Percentiles rank a stretch among this genome's conserved stretches.
Conservation (phyloP, 208 protist species). For the Leishmania amazonensis region DNA sequence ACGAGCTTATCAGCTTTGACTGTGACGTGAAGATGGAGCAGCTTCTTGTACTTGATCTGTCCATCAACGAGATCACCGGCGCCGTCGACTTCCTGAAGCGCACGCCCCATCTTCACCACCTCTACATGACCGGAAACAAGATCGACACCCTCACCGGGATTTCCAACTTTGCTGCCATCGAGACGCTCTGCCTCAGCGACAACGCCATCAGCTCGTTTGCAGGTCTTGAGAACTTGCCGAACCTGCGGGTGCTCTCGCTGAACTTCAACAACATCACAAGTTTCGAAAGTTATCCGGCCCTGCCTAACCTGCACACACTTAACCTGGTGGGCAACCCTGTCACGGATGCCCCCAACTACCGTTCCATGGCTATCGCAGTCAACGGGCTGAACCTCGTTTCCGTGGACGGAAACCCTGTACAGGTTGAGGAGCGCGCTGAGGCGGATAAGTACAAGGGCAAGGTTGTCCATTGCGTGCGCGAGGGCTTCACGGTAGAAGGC, state of each 20-base stretch:
- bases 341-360: slow-evolving; percentile 83
- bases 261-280: slow-evolving; percentile 94
- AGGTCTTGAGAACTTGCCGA: slow-evolving; percentile 84
- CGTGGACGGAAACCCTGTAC: slow-evolving; percentile 87
- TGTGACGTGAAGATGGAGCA: slow-evolving; percentile 80
- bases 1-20: slow-evolving; percentile 89
- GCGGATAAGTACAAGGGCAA: slow-evolving; percentile 91
- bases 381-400: slow-evolving; percentile 78
- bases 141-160: slow-evolving; percentile 89
- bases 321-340: slow-evolving; percentile 93
- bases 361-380: slow-evolving; percentile 92
- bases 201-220: slow-evolving; percentile 92
- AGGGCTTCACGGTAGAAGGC: slow-evolving; percentile 91
- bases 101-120: slow-evolving; percentile 84
- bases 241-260: slow-evolving; percentile 90
- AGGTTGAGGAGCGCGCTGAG: slow-evolving; percentile 85
- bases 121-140: slow-evolving; percentile 94
- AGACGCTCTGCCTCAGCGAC: slow-evolving; percentile 92
- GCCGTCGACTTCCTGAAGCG: slow-evolving; percentile 83
- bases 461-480: slow-evolving; percentile 87
- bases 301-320: slow-evolving; percentile 89
- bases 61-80: slow-evolving; percentile 91
- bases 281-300: slow-evolving; percentile 84
- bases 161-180: slow-evolving; percentile 72
- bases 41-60: slow-evolving; percentile 91